Conservation (phyloP, 1,139 yeast genomes). For the Hanseniaspora gamundiae region DNA sequence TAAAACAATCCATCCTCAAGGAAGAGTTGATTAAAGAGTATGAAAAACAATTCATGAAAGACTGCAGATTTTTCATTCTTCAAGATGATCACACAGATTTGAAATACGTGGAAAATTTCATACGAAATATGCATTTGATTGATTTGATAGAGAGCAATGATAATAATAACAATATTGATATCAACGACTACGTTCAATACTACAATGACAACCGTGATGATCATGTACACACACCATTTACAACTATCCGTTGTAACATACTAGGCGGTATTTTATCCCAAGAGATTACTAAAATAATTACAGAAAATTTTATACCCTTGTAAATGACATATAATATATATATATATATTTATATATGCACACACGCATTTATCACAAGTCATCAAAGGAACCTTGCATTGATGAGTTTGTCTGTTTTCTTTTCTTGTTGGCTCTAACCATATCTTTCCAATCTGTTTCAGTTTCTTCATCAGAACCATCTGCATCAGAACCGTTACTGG, state of each 20-base stretch:
- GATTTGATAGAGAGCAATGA: neutral
- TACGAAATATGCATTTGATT: neutral
- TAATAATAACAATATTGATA: too few species aligned
- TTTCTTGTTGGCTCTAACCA: slow-evolving; percentile 55
- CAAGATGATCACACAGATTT: too few species aligned
- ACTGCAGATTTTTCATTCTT: neutral
- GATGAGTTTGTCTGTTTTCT: slow-evolving; percentile 25
- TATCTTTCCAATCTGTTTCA: slow-evolving; percentile 75
- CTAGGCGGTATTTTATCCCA: neutral
- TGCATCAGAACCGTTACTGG: slow-evolving; percentile 41
- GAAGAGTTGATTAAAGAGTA: neutral
- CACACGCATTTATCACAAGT: slow-evolving; percentile 33
- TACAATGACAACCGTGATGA: too few species aligned
- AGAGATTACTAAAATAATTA: neutral
- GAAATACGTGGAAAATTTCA: neutral
- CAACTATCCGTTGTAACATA: neutral
- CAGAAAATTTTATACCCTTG: neutral
- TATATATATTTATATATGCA: too few species aligned
- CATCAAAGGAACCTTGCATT: slow-evolving; percentile 60
- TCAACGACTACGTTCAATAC: too few species aligned
- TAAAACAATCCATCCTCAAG: neutral
- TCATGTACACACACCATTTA: too few species aligned
- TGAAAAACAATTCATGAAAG: neutral
- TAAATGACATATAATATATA: neutral
- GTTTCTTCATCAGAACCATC: slow-evolving; percentile 39